Percentiles rank a stretch among this genome's conserved stretches.
phyloP scores from a whole-genome alignment of 257 asterid genomes.

The Eucommia ulmoides region DNA sequence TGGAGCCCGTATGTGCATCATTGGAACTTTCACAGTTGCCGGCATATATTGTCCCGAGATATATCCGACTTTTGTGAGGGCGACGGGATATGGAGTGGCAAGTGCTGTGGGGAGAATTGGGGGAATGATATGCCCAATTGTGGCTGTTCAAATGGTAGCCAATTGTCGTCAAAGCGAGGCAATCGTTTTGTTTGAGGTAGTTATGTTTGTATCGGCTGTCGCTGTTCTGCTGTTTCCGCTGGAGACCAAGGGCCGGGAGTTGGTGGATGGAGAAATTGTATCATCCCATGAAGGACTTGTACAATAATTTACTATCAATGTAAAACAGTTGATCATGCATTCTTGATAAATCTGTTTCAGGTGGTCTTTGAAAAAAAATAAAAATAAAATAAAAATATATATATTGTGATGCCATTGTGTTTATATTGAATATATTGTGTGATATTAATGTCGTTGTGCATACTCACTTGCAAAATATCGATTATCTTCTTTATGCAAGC shows the following conservation, averaged over 20 bases:
- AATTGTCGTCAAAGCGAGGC: constrained; percentile 63
- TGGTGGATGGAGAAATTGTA: constrained; percentile 23
- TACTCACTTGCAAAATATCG: too few species aligned
- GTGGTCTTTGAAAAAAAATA: too few species aligned
- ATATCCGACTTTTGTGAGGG: constrained; percentile 72
- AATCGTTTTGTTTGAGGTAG: constrained; percentile 38
- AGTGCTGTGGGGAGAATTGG: constrained; percentile 66
- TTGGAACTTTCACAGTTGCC: constrained; percentile 51
- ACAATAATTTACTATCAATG: too few species aligned
- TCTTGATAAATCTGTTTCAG: too few species aligned
- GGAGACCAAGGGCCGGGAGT: constrained; percentile 53
- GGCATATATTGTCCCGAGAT: constrained; percentile 75
- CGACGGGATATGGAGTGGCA: constrained; percentile 66
- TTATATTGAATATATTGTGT: too few species aligned
- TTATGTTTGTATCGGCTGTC: constrained; percentile 34
- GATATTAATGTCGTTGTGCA: too few species aligned
- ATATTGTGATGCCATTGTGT: too few species aligned
- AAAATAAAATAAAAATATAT: too few species aligned
- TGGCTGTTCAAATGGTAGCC: constrained; percentile 57
- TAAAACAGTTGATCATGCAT: too few species aligned
- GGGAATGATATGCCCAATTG: constrained; percentile 72
- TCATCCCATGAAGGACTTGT: too few species aligned
- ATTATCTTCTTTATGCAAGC: too few species aligned
- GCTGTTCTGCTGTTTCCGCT: constrained; percentile 44
- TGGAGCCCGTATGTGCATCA: constrained; percentile 61